Conservation (phyloP, 768 basidiomycete species). For the Boletus sp. region DNA sequence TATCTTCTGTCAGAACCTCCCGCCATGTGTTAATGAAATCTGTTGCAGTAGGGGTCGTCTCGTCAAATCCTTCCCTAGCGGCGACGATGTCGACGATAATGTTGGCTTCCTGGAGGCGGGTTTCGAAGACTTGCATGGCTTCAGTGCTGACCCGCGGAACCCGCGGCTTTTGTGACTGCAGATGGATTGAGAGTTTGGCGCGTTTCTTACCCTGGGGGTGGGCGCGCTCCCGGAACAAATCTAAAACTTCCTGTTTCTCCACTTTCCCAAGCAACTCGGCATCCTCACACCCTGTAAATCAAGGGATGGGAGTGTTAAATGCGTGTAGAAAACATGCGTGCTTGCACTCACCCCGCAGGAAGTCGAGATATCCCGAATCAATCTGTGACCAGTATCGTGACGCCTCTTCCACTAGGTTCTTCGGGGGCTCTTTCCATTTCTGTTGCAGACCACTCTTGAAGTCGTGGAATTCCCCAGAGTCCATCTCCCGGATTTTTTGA, state of each 20-base stretch:
- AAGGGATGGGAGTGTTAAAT: neutral
- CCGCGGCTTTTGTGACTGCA: conserved; percentile 65
- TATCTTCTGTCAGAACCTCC: conserved; percentile 37
- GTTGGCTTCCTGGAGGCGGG: conserved; percentile 44
- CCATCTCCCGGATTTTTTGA: conserved; percentile 63
- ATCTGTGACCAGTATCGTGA: conserved; percentile 68
- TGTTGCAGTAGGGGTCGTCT: conserved; percentile 51
- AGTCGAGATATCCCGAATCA: conserved; percentile 80
- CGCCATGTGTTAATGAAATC: conserved; percentile 68
- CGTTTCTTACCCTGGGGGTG: conserved; percentile 68
- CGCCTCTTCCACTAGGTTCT: conserved; percentile 84
- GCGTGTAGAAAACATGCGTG: neutral
- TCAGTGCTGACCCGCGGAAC: conserved; percentile 59
- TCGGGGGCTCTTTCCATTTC: conserved; percentile 80
- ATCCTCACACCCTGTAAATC: conserved; percentile 62
- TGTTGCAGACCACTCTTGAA: conserved; percentile 76
- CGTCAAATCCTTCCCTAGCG: conserved; percentile 51
- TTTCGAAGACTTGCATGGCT: conserved; percentile 61
- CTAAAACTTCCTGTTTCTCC: conserved; percentile 71
- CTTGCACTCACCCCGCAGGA: conserved; percentile 65
- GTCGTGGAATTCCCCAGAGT: conserved; percentile 65
- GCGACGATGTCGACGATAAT: conserved; percentile 48
- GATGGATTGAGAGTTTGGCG: conserved; percentile 81
- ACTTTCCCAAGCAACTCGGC: conserved; percentile 59
- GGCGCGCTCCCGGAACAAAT: conserved; percentile 64